Evolutionary conservation across 371 early-diverging fungal species (phyloP).

Genomic region (Blakeslea trispora): DNA sequence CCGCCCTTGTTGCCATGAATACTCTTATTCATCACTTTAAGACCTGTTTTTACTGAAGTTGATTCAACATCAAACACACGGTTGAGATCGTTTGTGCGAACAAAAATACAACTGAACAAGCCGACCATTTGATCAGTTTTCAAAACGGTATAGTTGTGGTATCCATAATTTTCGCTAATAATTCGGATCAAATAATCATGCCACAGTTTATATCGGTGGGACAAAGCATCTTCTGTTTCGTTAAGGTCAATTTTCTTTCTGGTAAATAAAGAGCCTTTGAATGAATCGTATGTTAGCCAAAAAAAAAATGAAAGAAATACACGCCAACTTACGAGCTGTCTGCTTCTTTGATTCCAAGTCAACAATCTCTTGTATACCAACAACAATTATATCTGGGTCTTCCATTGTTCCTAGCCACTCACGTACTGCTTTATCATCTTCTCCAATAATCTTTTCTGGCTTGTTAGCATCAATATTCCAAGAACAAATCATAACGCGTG

Average conservation of each 20-base stretch:
- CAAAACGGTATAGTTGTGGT: slow-evolving; percentile 57
- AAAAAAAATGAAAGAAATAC: not conserved
- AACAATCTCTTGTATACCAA: slow-evolving; percentile 89
- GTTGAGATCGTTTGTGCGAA: slow-evolving; percentile 39
- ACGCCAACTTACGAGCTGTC: slow-evolving; percentile 58
- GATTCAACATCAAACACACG: slow-evolving; percentile 26
- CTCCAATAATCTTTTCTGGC: slow-evolving; percentile 50
- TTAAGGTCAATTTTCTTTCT: slow-evolving; percentile 52
- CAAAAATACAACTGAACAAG: slow-evolving; percentile 72
- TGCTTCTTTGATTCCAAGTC: slow-evolving; percentile 79
- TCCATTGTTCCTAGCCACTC: slow-evolving; percentile 59
- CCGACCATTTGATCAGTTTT: slow-evolving; percentile 76
- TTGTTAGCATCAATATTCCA: slow-evolving; percentile 84
- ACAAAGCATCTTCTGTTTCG: slow-evolving; percentile 55
- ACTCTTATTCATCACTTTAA: slow-evolving; percentile 61
- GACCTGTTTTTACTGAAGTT: slow-evolving; percentile 72
- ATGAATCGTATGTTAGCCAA: slow-evolving; percentile 22
- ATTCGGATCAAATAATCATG: slow-evolving; percentile 63
- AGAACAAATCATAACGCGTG: slow-evolving; percentile 70
- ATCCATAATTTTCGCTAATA: slow-evolving; percentile 51
- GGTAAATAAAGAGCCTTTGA: slow-evolving; percentile 60
- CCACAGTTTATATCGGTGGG: slow-evolving; percentile 69
- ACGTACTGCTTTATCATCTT: slow-evolving; percentile 41
- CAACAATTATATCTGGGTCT: slow-evolving; percentile 80
- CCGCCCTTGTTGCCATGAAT: slow-evolving; percentile 90